phyloP scores from a whole-genome alignment of 2,329 filamentous ascomycete genomes.

The Fusarium brevicatenulatum region DNA sequence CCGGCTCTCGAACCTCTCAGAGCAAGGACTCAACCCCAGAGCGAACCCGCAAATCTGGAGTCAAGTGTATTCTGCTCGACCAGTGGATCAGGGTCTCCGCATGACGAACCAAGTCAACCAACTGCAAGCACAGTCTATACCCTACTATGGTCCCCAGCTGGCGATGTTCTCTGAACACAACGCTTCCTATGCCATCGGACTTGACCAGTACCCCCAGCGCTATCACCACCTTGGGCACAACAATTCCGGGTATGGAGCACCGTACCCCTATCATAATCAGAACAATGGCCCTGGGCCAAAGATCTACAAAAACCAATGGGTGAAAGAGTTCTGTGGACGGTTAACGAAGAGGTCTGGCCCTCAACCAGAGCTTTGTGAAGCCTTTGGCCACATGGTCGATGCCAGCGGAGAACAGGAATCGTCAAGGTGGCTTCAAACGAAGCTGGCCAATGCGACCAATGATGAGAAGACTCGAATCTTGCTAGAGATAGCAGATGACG shows the following conservation, averaged over 20 bases:
- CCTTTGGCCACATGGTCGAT: conserved; percentile 87
- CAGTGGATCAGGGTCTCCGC: conserved; percentile 54
- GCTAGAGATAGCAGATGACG: conserved; percentile 84
- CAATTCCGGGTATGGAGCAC: conserved; percentile 44
- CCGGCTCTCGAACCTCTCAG: conserved; percentile 49
- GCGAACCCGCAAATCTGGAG: conserved; percentile 49
- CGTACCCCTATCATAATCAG: conserved; percentile 61
- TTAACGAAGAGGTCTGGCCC: conserved; percentile 70
- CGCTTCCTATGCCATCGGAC: conserved; percentile 49
- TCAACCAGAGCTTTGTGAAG: conserved; percentile 87
- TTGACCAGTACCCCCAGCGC: conserved; percentile 51
- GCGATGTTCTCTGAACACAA: conserved; percentile 43
- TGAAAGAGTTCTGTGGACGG: background rate
- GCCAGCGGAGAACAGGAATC: conserved; percentile 97
- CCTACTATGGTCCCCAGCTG: conserved; percentile 49
- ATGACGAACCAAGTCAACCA: conserved; percentile 40
- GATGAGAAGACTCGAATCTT: conserved; percentile 96
- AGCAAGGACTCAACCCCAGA: conserved; percentile 42
- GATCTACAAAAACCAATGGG: conserved; percentile 50
- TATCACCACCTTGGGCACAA: conserved; percentile 45
- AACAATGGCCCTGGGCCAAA: conserved; percentile 52
- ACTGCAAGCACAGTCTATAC: conserved; percentile 43
- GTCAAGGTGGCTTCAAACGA: conserved; percentile 94
- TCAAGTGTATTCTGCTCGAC: conserved; percentile 51
- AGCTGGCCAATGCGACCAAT: conserved; percentile 90